Evolutionary conservation across 1,139 yeast genomes (phyloP), one percentile per base, ranked within the genome.

Genomic region (Blastobotrys ciferrii): DNA sequence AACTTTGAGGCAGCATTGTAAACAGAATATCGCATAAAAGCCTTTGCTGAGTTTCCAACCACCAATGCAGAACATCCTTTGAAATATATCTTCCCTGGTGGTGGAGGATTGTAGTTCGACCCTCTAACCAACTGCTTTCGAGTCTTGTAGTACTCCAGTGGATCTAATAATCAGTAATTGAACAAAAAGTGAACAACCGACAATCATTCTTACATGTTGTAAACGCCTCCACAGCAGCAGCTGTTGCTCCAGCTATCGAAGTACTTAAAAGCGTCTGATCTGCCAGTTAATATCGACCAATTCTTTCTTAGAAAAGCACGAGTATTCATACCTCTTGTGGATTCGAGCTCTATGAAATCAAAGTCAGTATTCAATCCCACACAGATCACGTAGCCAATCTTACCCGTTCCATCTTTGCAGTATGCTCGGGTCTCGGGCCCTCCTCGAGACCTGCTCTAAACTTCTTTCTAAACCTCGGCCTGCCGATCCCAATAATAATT

Each of bases 61-160:
- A 87, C 84, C 52, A 87, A 67, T 0, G 95, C 91, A 50, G 88
- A 79, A 53, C 88, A 79, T 1, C 98, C 98, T 33, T 80, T 76
- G 66, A 80, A 87, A 54, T 81, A 69, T 41, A 71, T 80, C 64
- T 63, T 76, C 73, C 58, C 73, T 55, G 50, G 71, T 61, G 57
- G 67, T 63, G 63, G 76, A 65, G 54, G 69, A 55, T 48, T 64
- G 59, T 53, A 58, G 51, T 37, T 67, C 66, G 58, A 68, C 73
- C 49, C 69, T 71, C 65, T 58, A 77, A 72, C 78, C 50, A 87
- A 69, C 64, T 87, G 91, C 57, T 80, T 74, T 53, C 84, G 79
- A 19, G 94, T 85, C 65, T 91, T 91, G 53, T 84, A 66, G 59
- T 80, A 86, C 64, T 91, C 98, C 57, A 91, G 77, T 0, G 98